These are phyloP conservation scores for Medicago arabica DNA, from an alignment of 306 rosid genomes.

Conservation along the genomic window DNA sequence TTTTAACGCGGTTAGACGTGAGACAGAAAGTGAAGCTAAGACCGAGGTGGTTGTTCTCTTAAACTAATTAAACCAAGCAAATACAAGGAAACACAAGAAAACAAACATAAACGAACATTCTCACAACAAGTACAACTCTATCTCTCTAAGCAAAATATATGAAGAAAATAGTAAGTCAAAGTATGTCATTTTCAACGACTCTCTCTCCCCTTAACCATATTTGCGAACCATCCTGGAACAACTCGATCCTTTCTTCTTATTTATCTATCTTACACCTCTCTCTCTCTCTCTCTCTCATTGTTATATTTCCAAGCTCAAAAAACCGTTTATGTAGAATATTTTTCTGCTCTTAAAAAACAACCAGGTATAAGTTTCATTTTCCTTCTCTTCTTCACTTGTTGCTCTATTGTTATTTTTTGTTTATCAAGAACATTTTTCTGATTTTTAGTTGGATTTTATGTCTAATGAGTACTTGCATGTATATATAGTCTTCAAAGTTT, in stretches of 20 bases:
- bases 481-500: slow-evolving; percentile 21
- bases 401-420: too few relatives aligned
- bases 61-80: neutral
- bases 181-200: slow-evolving; percentile 40
- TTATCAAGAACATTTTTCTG: too few relatives aligned
- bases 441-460: neutral
- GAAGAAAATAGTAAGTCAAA: neutral
- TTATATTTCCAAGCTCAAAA: neutral
- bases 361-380: too few relatives aligned
- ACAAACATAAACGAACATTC: slow-evolving; percentile 13
- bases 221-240: slow-evolving; percentile 37
- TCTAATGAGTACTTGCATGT: neutral
- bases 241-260: slow-evolving; percentile 18
- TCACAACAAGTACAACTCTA: neutral
- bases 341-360: too few relatives aligned
- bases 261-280: neutral
- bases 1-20: slow-evolving; percentile 15
- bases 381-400: too few relatives aligned
- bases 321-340: neutral
- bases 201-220: slow-evolving; percentile 1
- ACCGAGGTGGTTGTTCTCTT: slow-evolving; percentile 22
- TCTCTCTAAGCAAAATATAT: neutral
- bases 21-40: slow-evolving; percentile 16
- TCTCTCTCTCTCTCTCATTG: neutral
- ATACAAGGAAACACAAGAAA: neutral